Conservation (phyloP, 306 rosid genomes). For the Sechiopsis laciniata region DNA sequence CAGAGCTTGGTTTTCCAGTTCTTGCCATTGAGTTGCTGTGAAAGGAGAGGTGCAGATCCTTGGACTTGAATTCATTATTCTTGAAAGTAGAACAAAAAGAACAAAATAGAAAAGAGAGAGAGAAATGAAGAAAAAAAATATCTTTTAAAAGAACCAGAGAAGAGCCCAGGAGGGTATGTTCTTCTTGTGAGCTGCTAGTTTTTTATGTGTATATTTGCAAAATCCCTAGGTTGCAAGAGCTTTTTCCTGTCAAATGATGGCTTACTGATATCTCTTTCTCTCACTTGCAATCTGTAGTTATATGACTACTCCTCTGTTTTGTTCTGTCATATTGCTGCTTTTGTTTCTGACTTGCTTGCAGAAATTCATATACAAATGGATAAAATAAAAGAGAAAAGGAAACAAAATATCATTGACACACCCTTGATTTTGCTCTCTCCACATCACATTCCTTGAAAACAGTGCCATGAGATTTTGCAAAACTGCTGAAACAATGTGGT, state of each 20-base stretch:
- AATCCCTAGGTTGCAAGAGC: conserved; percentile 35
- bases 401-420: conserved; percentile 20
- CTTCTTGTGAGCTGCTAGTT: conserved; percentile 27
- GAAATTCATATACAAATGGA: conserved; percentile 22
- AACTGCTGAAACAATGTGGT: conserved; percentile 16
- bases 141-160: conserved; percentile 18
- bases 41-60: conserved; percentile 61
- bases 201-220: conserved; percentile 28
- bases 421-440: conserved; percentile 20
- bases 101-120: not conserved
- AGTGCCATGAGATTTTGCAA: conserved; percentile 24
- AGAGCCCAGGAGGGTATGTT: conserved; percentile 10
- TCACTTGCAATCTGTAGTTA: conserved; percentile 16
- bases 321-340: conserved; percentile 11
- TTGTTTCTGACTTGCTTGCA: conserved; percentile 23
- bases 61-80: conserved; percentile 41
- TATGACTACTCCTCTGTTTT: conserved; percentile 10
- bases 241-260: conserved; percentile 47
- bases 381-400: conserved; percentile 13
- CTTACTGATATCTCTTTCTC: conserved; percentile 28
- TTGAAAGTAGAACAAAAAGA: conserved; percentile 21
- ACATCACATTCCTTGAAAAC: conserved; percentile 20
- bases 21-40: conserved; percentile 93
- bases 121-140: not conserved
- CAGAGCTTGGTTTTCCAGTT: conserved; percentile 94